Evolutionary conservation across 2,329 filamentous ascomycete genomes (phyloP), one percentile per base, ranked within the genome.

Genomic region (Pseudogymnoascus sp.): DNA sequence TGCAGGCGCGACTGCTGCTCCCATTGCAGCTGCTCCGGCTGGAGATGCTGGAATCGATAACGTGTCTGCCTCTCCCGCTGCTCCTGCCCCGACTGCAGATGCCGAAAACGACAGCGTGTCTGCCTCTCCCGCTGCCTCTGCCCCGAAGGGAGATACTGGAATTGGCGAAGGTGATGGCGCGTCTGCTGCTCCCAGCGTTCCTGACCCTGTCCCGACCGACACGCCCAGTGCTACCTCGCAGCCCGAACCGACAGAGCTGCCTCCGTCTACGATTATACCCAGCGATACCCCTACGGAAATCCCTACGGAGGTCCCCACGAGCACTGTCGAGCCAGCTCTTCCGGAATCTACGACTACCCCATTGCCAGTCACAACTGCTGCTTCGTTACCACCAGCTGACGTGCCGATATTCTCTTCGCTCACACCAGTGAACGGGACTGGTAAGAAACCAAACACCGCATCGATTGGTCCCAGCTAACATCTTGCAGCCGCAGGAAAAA

Each of bases 1-100:
- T 62, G 69, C 67, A 35, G 37, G 68, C 38, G 60, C 66, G 23
- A 65, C 64, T 50, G 63, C 65, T 44, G 44, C 66, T 1, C 65
- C 62, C 13, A 40, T 66, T 31, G 21, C 68, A 33, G 50, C 64
- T 31, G 61, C 66, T 23, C 64, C 61, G 7, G 64, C 64, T n/a
- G 61, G n/a, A 35, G 19, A 29, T 38, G 37, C 23, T 6, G n/a
- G 0, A n/a, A 4, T 1, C 1, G 29, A 23, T 38, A 23, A 15
- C 23, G 13, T 29, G 56, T 17, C 31, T 35, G 15, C 59, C 19
- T 7, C 33, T 40, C 23, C 59, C 13, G 44, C 66, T 31, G 23
- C 68, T 31, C 56, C 64, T 31, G 61, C 66, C 29, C 64, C 61
- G 9, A 23, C 23, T 26, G 23, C 4, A 26, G 23, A 26, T 26